Evolutionary conservation across 2,329 filamentous ascomycete species (phyloP), one percentile per base, ranked within the genome.

Genomic region (Hypomyces rosellus): DNA sequence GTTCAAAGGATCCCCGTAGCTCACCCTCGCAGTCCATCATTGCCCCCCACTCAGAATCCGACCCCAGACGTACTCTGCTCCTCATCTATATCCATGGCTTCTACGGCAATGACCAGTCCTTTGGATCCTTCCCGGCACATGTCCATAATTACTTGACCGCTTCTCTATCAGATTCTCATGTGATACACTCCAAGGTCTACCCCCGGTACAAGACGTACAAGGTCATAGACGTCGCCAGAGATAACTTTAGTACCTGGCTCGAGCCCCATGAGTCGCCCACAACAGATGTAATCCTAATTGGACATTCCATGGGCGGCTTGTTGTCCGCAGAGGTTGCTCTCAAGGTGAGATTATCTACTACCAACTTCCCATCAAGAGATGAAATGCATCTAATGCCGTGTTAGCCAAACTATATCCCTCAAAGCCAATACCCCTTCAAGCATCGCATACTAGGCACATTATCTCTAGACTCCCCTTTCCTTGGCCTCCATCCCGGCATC

Each of bases 291-390:
- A 75, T 96, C 16, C 74, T 96, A 3, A 73, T 95, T 3, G 90
- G 91, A 1, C 91, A 96, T 66, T 95, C 88, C 39, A 92, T 96
- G 82, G 91, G 91, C 14, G 91, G 91, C 1, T 74, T 96, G 20
- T 68, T 96, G 22, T 81, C 86, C 22, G 88, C 88, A 1, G 91
- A 96, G 59, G 80, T 95, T 22, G 82, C 82, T 3, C 71, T 95
- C 41, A 77, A 86, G 65, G 77, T 76, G 60, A 61, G 69, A 45
- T 18, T 18, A 45, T 38, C 20, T 16, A 41, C 18, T 8, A 30
- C 2, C 3, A 30, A 11, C 6, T 11, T 8, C 25, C 6, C 9
- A 58, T 37, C 37, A 46, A 49, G 15, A 18, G 15, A 4, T 33
- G 16, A 43, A 16, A 14, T 30, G 6, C 6, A 30, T 30, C 25